Evolutionary conservation across 345 rosid genomes (phyloP), one percentile per base, ranked within the genome.

Genomic region (Gossypium turneri): DNA sequence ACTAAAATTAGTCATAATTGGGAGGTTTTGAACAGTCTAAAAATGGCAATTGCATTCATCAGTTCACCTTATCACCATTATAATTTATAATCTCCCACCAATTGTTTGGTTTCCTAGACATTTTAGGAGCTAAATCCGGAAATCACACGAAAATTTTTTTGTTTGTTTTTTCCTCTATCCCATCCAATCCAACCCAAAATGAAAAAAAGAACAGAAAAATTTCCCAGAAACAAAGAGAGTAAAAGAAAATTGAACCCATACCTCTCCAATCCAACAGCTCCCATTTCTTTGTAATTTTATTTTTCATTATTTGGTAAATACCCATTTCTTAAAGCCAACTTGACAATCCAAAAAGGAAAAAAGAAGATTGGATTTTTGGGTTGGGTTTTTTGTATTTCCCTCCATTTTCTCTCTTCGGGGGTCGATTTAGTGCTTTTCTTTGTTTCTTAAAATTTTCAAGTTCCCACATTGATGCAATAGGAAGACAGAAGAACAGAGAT

Each of bases 71-170:
- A 9, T 9, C 12, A 12, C 60, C 12, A 8, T 50, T 34, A 34
- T 6, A 34, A 34, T 34, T 60, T 71, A 73, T 79, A 58, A 51
- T 76, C 74, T 76, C 81, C 87, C 81, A 81, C 92, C 92, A 89
- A 83, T 63, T 91, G 94, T 89, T 84, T 82, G 98, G 93, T 80
- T 74, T 78, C 79, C 73, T 84, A 88, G 86, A 43, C 75, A 83
- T 86, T 87, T 77, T 79, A 86, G 92, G 89, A 90, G 86, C 81
- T 77, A 78, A 82, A 81, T 72, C 75, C 84, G 97, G 92, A 80
- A 75, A 79, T 75, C 85, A 79, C 63, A 48, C 77, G 77, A 77
- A 73, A 75, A 56, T 25, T 50, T 2, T 47, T 57, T 64, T 43
- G 61, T 22, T 57, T 57, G 62, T 3, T 57, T 57, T 57, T 57